These are phyloP conservation scores for Ophiocordyceps camponoti-saundersi DNA, from an alignment of 2,329 filamentous ascomycete genomes.

Conservation along the genomic window DNA sequence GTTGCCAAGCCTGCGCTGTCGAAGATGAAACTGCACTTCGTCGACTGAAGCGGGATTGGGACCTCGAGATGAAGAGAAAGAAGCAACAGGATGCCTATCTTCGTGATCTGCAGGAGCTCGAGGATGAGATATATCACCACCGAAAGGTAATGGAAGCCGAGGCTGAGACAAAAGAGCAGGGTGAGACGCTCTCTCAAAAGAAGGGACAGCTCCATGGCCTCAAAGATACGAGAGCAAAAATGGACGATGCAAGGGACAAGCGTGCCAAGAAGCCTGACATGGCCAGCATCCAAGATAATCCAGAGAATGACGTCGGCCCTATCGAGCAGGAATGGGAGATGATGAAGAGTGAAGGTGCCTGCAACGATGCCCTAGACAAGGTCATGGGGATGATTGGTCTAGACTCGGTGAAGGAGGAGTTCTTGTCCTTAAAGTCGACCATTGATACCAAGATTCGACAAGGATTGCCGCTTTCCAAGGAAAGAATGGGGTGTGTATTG, in stretches of 20 bases:
- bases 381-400: conserved; percentile 58
- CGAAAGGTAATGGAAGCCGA: conserved; percentile 24
- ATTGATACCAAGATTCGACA: conserved; percentile 46
- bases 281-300: neutral
- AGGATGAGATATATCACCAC: conserved; percentile 36
- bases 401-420: conserved; percentile 47
- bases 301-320: conserved; percentile 1
- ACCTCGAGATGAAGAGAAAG: conserved; percentile 31
- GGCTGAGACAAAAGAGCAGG: conserved; percentile 24
- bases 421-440: conserved; percentile 44
- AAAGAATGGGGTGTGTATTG: conserved; percentile 45
- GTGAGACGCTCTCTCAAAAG: conserved; percentile 26
- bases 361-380: conserved; percentile 37
- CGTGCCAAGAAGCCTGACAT: neutral
- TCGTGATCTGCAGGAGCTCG: conserved; percentile 24
- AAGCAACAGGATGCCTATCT: conserved; percentile 26
- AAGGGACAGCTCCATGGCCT: conserved; percentile 26
- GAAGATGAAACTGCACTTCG: conserved; percentile 29
- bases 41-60: conserved; percentile 24
- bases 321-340: conserved; percentile 41
- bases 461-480: conserved; percentile 30
- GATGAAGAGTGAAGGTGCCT: conserved; percentile 36
- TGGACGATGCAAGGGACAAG: neutral
- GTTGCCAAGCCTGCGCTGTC: conserved; percentile 32
- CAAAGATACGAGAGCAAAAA: conserved; percentile 11